Conservation (phyloP, 768 basidiomycete species). For the Boletus sp. region DNA sequence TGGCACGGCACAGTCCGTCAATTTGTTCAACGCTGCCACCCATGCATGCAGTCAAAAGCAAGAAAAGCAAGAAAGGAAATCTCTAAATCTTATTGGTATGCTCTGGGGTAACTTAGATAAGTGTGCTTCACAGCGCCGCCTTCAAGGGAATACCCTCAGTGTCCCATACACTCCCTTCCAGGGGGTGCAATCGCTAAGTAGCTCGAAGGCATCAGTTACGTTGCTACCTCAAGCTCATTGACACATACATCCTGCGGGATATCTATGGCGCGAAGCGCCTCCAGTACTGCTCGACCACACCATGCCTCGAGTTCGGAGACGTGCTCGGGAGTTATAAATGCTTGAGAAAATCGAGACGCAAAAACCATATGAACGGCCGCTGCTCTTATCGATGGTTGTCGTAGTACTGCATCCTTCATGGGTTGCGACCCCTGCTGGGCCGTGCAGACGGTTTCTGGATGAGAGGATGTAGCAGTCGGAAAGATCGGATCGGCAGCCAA, state of each 20-base stretch:
- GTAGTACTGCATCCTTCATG: neutral
- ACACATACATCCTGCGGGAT: slow-evolving; percentile 50
- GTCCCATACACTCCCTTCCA: slow-evolving; percentile 60
- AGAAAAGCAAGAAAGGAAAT: neutral
- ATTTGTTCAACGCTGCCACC: neutral
- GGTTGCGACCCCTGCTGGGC: neutral
- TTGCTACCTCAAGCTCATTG: neutral
- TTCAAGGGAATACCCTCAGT: neutral
- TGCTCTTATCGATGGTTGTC: slow-evolving; percentile 53
- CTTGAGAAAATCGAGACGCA: slow-evolving; percentile 67
- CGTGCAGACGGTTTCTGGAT: slow-evolving; percentile 5
- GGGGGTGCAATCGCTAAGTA: slow-evolving; percentile 50
- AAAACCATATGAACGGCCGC: slow-evolving; percentile 82
- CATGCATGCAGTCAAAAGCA: neutral
- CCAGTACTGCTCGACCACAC: slow-evolving; percentile 58
- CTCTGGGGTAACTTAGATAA: neutral
- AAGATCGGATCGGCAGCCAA: slow-evolving; percentile 44
- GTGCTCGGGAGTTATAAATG: slow-evolving; percentile 71
- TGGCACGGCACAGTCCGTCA: neutral
- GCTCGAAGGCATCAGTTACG: slow-evolving; percentile 10
- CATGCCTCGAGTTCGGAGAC: slow-evolving; percentile 61
- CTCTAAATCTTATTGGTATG: neutral
- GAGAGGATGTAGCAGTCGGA: slow-evolving; percentile 22
- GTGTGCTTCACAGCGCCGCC: slow-evolving; percentile 8
- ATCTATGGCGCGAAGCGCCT: slow-evolving; percentile 48